These are phyloP conservation scores for Lycium ferocissimum DNA, from an alignment of 257 asterid species.

Conservation along the genomic window DNA sequence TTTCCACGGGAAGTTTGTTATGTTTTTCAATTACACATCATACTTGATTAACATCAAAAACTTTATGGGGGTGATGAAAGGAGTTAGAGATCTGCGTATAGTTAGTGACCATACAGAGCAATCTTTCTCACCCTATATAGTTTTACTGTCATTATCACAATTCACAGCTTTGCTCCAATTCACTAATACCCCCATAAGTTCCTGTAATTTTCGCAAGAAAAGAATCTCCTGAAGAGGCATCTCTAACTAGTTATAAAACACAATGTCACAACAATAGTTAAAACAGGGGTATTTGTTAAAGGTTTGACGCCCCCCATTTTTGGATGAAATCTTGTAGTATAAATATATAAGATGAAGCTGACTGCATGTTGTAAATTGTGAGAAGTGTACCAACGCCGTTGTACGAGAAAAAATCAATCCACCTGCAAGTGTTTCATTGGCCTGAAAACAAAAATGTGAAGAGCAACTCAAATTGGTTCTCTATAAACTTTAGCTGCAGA, in stretches of 20 bases:
- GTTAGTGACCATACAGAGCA: background rate
- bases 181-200: background rate
- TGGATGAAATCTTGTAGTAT: background rate
- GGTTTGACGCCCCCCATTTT: background rate
- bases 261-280: background rate
- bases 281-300: slow-evolving; percentile 15
- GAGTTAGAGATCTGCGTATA: no score
- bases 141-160: background rate
- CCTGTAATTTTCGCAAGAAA: background rate
- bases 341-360: background rate
- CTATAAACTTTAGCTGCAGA: background rate
- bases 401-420: background rate
- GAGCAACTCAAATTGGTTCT: background rate
- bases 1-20: background rate
- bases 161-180: background rate
- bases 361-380: background rate
- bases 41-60: background rate
- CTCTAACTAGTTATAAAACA: background rate
- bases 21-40: background rate
- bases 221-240: slow-evolving; percentile 15
- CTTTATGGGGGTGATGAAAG: background rate
- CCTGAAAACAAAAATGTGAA: slow-evolving; percentile 27
- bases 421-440: background rate
- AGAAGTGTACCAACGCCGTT: background rate
- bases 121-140: background rate